These are phyloP conservation scores for Xylaria sp. DNA, from an alignment of 2,329 filamentous ascomycete species.

Conservation along the genomic window DNA sequence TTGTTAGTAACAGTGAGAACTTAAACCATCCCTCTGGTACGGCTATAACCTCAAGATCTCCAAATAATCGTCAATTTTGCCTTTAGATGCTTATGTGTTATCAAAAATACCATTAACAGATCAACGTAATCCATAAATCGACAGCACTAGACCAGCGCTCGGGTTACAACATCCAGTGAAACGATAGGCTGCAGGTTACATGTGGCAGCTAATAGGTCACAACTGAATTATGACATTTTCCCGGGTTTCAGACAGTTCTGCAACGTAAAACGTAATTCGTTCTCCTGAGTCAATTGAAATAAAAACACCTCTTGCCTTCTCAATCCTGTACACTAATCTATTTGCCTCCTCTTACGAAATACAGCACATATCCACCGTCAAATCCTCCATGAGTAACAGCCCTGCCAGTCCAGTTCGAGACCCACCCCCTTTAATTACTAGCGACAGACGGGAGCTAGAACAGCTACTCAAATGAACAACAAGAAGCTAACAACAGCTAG, in stretches of 20 bases:
- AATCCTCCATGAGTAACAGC: background rate
- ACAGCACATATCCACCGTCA: background rate
- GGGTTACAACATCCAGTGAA: background rate
- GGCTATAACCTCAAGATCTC: background rate
- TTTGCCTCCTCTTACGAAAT: background rate
- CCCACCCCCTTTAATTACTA: constrained; percentile 11
- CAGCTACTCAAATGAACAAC: constrained; percentile 3
- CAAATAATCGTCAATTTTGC: background rate
- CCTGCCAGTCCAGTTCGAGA: background rate
- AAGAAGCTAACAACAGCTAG: background rate
- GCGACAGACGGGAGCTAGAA: constrained; percentile 1
- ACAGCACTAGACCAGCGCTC: background rate
- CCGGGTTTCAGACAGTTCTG: background rate
- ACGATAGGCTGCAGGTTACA: background rate
- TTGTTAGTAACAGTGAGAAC: background rate
- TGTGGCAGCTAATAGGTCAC: background rate
- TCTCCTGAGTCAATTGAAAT: background rate
- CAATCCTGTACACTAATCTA: background rate
- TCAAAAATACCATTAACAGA: background rate
- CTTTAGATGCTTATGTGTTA: background rate
- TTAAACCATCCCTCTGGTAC: background rate
- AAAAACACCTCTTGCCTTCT: background rate
- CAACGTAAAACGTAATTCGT: background rate
- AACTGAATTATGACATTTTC: too few species aligned
- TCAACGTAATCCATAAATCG: background rate